A percentile compares a stretch with the other conserved stretches of the same genome.
Conservation (phyloP, 768 basidiomycete genomes). For the Cystobasidium onofrii region DNA sequence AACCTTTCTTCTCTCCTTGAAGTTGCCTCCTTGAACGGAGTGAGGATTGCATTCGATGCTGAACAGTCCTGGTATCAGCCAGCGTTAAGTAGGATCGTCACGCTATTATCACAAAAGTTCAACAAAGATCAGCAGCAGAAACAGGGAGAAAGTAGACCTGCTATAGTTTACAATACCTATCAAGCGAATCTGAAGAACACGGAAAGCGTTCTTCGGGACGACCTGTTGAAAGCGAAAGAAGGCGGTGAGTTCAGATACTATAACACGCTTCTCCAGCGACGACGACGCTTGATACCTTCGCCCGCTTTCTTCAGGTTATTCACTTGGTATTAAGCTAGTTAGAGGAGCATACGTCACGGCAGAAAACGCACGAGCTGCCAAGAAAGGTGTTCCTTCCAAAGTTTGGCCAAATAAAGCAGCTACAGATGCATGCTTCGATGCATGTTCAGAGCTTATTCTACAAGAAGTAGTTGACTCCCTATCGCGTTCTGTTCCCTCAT, state of each 20-base stretch:
- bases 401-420: conserved; percentile 42
- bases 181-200: conserved; percentile 6
- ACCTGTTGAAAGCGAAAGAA: not conserved
- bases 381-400: conserved; percentile 16
- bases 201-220: not conserved
- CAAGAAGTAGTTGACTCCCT: conserved; percentile 37
- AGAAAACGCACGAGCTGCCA: conserved; percentile 35
- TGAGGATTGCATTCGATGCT: conserved; percentile 42
- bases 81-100: conserved; percentile 39
- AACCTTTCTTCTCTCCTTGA: conserved; percentile 36
- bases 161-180: conserved; percentile 38
- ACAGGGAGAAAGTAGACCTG: not conserved
- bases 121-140: conserved; percentile 27
- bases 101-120: conserved; percentile 40
- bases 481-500: not conserved
- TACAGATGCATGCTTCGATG: conserved; percentile 42
- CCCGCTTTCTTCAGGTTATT: conserved; percentile 33
- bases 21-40: conserved; percentile 36
- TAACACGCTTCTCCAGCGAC: too few relatives aligned
- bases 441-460: conserved; percentile 37
- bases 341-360: conserved; percentile 43
- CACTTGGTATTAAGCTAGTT: conserved; percentile 43
- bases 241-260: conserved; percentile 31
- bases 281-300: conserved; percentile 24
- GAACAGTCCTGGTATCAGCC: conserved; percentile 44